These are phyloP conservation scores for Plantago elongata DNA, from an alignment of 257 asterid species.

Conservation along the genomic window DNA sequence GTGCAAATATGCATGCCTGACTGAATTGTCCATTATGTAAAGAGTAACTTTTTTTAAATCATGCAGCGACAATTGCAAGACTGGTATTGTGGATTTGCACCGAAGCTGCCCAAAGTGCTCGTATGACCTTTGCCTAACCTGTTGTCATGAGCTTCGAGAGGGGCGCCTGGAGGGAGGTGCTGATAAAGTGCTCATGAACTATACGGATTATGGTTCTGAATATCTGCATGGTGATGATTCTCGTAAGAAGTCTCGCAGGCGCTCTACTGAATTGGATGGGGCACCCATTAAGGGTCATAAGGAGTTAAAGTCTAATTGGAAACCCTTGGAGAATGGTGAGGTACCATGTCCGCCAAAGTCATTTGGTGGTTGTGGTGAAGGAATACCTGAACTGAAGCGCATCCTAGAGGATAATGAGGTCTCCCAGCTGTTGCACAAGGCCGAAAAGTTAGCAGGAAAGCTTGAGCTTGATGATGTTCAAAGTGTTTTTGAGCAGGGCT, in stretches of 20 bases:
- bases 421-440: background rate
- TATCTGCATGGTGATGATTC: conserved; percentile 44
- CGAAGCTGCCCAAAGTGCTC: conserved; percentile 1
- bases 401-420: background rate
- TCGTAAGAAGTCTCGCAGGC: background rate
- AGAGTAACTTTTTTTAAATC: background rate
- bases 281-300: background rate
- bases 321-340: background rate
- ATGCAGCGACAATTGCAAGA: conserved; percentile 4
- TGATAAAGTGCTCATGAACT: background rate
- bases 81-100: conserved; percentile 9
- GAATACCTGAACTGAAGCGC: background rate
- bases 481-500: background rate
- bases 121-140: conserved; percentile 7
- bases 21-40: background rate
- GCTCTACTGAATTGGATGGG: no score
- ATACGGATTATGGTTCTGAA: conserved; percentile 32
- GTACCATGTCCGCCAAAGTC: background rate
- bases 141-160: conserved; percentile 7
- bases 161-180: background rate
- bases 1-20: background rate
- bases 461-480: background rate
- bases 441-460: background rate
- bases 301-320: background rate
- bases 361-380: conserved; percentile 1